Evolutionary conservation across 73 alveolate species (phyloP).

Genomic region (Paramecium sexaurelia): DNA sequence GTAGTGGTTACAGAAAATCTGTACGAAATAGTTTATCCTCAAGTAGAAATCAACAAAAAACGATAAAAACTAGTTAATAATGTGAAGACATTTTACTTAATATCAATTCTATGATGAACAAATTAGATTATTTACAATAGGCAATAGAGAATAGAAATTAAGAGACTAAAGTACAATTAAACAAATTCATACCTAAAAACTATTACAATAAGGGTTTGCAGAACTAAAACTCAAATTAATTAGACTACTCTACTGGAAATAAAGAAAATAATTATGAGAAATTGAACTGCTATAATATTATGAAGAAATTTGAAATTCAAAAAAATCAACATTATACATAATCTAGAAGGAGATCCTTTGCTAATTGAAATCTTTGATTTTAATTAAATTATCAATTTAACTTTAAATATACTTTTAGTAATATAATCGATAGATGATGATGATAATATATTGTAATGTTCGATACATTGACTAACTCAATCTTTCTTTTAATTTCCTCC

Average conservation of each 20-base stretch:
- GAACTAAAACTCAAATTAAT: background rate
- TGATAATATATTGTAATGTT: background rate
- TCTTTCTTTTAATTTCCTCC: background rate
- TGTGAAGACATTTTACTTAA: background rate
- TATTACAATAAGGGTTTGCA: background rate
- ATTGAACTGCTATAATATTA: background rate
- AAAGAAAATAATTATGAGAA: background rate
- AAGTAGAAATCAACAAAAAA: background rate
- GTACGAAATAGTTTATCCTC: background rate
- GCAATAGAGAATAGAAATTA: background rate
- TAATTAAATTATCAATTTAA: background rate
- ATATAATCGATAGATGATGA: background rate
- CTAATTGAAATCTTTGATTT: background rate
- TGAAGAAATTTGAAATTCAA: background rate
- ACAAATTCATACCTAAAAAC: background rate
- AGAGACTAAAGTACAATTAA: background rate
- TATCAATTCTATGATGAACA: background rate
- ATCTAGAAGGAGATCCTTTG: background rate
- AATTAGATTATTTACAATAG: background rate
- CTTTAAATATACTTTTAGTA: background rate
- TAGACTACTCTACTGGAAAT: background rate
- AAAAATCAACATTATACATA: background rate
- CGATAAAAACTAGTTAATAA: background rate
- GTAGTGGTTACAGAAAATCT: slow-evolving; percentile 11
- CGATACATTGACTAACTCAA: background rate